Conservation (phyloP, 2,329 filamentous ascomycete genomes). For the Beauveria pseudobassiana region DNA sequence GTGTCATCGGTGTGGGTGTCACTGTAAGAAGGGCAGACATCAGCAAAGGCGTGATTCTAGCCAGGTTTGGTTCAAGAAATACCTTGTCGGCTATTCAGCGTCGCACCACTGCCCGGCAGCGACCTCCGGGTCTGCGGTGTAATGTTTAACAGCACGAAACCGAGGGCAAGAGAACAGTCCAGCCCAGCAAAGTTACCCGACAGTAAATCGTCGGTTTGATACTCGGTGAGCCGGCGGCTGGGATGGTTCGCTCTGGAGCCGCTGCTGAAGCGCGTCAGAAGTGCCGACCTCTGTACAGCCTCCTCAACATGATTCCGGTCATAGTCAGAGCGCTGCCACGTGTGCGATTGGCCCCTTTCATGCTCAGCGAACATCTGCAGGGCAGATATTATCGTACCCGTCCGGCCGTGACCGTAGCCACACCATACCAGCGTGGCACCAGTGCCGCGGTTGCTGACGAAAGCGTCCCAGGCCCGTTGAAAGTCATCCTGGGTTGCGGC, state of each 20-base stretch:
- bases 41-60: neutral
- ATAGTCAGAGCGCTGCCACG: neutral
- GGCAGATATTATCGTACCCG: slow-evolving; percentile 8
- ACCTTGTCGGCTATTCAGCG: no score
- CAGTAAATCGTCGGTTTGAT: no score
- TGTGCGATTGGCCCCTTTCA: neutral
- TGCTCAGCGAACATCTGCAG: slow-evolving; percentile 8
- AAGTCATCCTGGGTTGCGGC: neutral
- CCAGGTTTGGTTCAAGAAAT: no score
- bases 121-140: no score
- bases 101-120: no score
- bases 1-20: neutral
- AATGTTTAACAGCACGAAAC: no score
- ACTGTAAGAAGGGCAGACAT: neutral
- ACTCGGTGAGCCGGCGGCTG: no score
- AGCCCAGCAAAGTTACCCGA: no score
- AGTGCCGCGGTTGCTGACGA: neutral
- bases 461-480: neutral
- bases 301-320: neutral
- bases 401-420: slow-evolving; percentile 12
- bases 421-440: slow-evolving; percentile 12
- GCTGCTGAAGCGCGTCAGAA: neutral
- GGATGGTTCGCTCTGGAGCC: neutral
- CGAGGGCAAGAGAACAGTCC: no score
- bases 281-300: neutral